Evolutionary conservation across 148 eudicot genomes (phyloP).

Genomic region (Suaeda aralocaspica): DNA sequence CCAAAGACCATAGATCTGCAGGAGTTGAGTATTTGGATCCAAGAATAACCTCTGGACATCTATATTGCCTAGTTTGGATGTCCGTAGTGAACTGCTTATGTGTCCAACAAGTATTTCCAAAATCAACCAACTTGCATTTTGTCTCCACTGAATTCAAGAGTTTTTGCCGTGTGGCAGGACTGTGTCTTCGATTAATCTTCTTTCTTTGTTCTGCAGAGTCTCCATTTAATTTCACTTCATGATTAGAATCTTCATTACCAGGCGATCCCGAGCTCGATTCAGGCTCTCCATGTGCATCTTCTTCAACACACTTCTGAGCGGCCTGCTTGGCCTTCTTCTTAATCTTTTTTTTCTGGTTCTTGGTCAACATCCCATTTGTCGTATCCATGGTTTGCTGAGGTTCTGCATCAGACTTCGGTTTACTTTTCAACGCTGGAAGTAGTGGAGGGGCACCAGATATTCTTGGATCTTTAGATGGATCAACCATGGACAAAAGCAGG

Average conservation of each 20-base stretch:
- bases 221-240: conserved; percentile 37
- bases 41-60: conserved; percentile 89
- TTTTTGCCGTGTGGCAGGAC: conserved; percentile 49
- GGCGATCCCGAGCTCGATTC: conserved; percentile 30
- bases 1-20: conserved; percentile 96
- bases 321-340: conserved; percentile 71
- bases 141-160: conserved; percentile 62
- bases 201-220: conserved; percentile 36
- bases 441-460: conserved; percentile 57
- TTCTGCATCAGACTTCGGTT: conserved; percentile 38
- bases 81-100: conserved; percentile 87
- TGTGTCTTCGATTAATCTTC: conserved; percentile 54
- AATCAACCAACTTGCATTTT: conserved; percentile 88
- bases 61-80: conserved; percentile 93
- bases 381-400: conserved; percentile 39
- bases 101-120: conserved; percentile 98
- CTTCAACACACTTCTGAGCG: conserved; percentile 51
- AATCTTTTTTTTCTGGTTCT: conserved; percentile 87
- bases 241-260: conserved; percentile 35
- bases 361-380: conserved; percentile 60
- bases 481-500: conserved; percentile 71
- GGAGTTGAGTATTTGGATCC: conserved; percentile 88
- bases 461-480: conserved; percentile 69
- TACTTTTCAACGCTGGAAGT: conserved; percentile 51
- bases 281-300: conserved; percentile 46